A percentile compares a stretch with the other conserved stretches of the same genome.
Conservation (phyloP, 176 grass and related monocot genomes). For the Raddia distichophylla region DNA sequence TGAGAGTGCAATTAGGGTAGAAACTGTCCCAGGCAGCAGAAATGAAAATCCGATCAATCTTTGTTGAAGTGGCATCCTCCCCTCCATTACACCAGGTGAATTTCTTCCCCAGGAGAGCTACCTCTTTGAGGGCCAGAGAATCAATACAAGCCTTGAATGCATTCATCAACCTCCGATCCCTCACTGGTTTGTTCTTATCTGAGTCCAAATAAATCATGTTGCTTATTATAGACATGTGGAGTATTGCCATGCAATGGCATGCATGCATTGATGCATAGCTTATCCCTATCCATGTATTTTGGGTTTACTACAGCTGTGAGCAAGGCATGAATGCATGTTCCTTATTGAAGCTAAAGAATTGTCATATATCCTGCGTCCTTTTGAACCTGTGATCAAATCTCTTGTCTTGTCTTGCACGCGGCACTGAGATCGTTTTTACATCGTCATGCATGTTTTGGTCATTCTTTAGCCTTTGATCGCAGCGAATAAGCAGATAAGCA, state of each 20-base stretch:
- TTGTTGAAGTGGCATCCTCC: no score
- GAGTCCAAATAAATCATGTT: no score
- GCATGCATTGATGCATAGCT: not conserved
- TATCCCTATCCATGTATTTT: not conserved
- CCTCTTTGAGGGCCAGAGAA: no score
- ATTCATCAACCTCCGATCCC: no score
- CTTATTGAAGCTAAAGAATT: conserved; percentile 40
- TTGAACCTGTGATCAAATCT: conserved; percentile 9
- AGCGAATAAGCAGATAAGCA: not conserved
- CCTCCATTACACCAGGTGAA: no score
- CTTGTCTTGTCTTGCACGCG: not conserved
- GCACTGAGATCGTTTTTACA: not conserved
- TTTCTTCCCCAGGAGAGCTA: no score
- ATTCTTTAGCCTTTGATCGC: not conserved
- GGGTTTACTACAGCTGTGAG: conserved; percentile 19
- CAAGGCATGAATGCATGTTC: not conserved
- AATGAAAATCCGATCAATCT: no score
- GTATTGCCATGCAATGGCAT: not conserved
- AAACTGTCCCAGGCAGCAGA: no score
- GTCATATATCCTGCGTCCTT: not conserved
- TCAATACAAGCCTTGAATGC: no score
- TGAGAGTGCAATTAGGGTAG: no score
- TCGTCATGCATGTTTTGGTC: not conserved
- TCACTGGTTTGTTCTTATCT: no score
- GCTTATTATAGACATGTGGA: not conserved